Percentiles rank a stretch among this genome's conserved stretches.
phyloP scores from a whole-genome alignment of 352 stramenopile species.

The Achlya hypogyna region DNA sequence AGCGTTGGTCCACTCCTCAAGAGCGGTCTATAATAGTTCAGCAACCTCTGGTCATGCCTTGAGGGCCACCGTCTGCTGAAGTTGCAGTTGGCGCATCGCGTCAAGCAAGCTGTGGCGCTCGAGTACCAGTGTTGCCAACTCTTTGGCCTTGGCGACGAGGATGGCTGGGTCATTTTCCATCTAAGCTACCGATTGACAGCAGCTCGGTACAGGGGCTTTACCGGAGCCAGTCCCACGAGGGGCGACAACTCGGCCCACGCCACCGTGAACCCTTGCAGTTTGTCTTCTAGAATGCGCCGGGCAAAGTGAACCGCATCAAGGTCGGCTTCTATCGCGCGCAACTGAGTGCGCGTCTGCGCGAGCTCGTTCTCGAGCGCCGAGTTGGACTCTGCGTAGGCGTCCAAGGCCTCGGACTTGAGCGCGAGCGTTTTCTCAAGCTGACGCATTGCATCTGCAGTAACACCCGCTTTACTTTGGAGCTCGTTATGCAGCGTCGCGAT shows the following conservation, averaged over 20 bases:
- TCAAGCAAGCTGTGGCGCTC: too few relatives aligned
- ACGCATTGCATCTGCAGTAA: slow-evolving; percentile 40
- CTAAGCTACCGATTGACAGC: too few relatives aligned
- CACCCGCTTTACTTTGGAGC: slow-evolving; percentile 31
- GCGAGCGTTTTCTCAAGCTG: slow-evolving; percentile 34
- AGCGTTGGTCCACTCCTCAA: slow-evolving; percentile 42
- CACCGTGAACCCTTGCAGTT: neutral
- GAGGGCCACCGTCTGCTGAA: too few relatives aligned
- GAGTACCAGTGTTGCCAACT: too few relatives aligned
- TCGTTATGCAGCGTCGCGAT: slow-evolving; percentile 39
- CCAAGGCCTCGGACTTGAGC: slow-evolving; percentile 28
- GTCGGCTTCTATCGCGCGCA: neutral
- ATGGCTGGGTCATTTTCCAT: too few relatives aligned
- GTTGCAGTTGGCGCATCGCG: too few relatives aligned
- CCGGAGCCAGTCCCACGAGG: slow-evolving; percentile 19
- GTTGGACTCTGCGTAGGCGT: slow-evolving; percentile 23
- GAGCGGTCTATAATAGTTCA: slow-evolving; percentile 35
- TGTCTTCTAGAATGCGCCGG: neutral
- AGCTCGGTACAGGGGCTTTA: too few relatives aligned
- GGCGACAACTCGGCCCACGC: slow-evolving; percentile 18
- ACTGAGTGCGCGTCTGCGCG: neutral
- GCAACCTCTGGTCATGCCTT: slow-evolving; percentile 46
- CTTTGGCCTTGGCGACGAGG: too few relatives aligned
- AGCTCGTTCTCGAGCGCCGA: neutral
- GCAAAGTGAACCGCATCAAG: neutral